Base-by-base conservation (phyloP, 176 grass and related monocot species). In the Triticum urartu region DNA sequence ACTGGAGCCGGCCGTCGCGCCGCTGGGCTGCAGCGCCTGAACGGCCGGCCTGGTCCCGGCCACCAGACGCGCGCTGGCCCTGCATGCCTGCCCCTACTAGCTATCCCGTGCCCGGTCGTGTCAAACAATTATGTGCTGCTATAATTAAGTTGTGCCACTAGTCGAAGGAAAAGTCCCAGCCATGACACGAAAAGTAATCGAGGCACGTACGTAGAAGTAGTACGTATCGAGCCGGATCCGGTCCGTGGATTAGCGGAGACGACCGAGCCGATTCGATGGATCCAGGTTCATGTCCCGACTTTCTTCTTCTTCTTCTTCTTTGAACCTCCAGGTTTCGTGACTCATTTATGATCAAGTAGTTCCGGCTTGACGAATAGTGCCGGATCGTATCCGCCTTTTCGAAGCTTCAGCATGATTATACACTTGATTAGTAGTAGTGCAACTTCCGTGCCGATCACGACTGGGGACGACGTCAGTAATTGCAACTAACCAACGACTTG, bases 201-300 rank as follows among this genome's bases (percentile, higher is more conserved):
- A 7, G 0, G 75, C 75, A 77, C 54, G 18, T 58, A 58, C 54
- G 54, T 32, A n/a, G 34, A 3, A 3, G 54, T 32, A n/a, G 34
- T 43, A 3, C 24, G 47, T 45, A 25, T n/a, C 18, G 3, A 72
- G 14, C 21, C 14, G 6, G 81, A 84, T 63, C 69, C 22, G 54
- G 59, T 71, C 80, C n/a, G 21, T 33, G 10, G 15, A 84, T 33
- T 43, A 40, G 15, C 3, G 4, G 15, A 83, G 68, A 60, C 68
- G 68, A 60, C 68, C 67, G n/a, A 30, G 81, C 24, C 43, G 83
- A 24, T 76, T 84, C 70, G 70, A 75, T 6, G 56, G 56, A 63
- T 82, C 65, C 11, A 40, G 15, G 65, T 21, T 71, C 3, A 54
- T 54, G 2, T 18, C 18, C 67, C 20, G 36, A 72, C 33, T 4